phyloP scores from a whole-genome alignment of 106 monocot genomes.

The Allium sativum region DNA sequence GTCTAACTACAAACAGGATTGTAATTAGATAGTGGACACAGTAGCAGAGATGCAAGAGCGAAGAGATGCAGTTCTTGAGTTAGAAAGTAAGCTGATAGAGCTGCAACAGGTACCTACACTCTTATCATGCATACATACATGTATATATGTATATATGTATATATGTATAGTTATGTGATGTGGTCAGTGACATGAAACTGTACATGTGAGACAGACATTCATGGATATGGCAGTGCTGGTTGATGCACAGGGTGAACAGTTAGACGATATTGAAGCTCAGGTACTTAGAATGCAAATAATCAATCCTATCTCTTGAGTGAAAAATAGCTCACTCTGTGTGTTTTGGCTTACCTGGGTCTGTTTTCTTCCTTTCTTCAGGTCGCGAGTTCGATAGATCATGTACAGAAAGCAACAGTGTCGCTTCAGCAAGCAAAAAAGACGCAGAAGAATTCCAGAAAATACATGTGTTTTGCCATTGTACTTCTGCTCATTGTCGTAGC shows the following conservation, averaged over 20 bases:
- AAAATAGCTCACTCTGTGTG: too few species aligned
- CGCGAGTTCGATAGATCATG: constrained; percentile 38
- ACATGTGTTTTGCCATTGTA: constrained; percentile 33
- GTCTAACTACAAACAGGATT: not conserved
- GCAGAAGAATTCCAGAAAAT: constrained; percentile 42
- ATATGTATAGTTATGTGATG: not conserved
- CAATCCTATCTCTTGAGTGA: too few species aligned
- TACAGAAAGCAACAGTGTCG: constrained; percentile 31
- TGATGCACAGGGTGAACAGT: constrained; percentile 49
- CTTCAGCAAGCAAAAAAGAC: constrained; percentile 37
- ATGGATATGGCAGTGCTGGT: constrained; percentile 63
- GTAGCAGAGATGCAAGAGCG: constrained; percentile 73
- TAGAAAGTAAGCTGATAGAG: constrained; percentile 56
- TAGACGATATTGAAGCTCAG: constrained; percentile 56
- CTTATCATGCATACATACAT: not conserved
- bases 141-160: too few species aligned
- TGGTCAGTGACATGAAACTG: too few species aligned
- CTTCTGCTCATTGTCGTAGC: constrained; percentile 32
- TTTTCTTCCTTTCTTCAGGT: constrained; percentile 26
- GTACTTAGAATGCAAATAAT: constrained; percentile 2
- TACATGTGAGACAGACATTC: constrained; percentile 28
- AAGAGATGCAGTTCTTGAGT: constrained; percentile 33
- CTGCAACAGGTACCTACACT: constrained; percentile 50
- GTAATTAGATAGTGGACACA: constrained; percentile 45
- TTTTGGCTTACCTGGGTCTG: too few species aligned